phyloP scores from a whole-genome alignment of 176 grass and related monocot species.

The Elymus sibiricus region DNA sequence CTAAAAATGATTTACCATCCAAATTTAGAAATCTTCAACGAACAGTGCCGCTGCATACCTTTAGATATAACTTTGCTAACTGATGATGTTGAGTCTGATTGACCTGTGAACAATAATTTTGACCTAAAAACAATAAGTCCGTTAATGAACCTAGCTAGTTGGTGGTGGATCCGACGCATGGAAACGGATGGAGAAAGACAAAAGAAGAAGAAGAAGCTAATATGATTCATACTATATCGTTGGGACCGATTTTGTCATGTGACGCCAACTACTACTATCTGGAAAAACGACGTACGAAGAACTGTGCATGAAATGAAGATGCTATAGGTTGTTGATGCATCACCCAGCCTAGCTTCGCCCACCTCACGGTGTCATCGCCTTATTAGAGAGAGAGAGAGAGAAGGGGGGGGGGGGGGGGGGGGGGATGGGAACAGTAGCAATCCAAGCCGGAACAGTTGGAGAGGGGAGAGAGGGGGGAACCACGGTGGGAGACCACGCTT shows the following conservation, averaged over 20 bases:
- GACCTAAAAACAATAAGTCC: neutral
- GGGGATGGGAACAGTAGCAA: neutral
- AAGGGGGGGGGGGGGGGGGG: neutral
- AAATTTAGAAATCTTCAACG: neutral
- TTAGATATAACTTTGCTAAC: neutral
- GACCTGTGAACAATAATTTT: neutral
- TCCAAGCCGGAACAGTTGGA: neutral
- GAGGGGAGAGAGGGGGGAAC: neutral
- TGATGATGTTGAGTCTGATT: neutral
- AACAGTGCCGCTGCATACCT: neutral
- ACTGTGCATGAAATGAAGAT: constrained; percentile 19
- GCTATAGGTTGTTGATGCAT: neutral
- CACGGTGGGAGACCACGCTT: constrained; percentile 24
- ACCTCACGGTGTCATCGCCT: neutral
- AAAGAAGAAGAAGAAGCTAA: neutral
- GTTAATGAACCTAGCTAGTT: neutral
- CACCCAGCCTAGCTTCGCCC: neutral
- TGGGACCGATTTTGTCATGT: neutral
- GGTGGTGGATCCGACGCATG: neutral
- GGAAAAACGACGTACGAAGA: neutral
- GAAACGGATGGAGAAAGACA: neutral
- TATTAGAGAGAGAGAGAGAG: neutral
- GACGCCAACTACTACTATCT: neutral
- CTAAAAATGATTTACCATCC: neutral
- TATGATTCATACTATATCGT: neutral